These are phyloP conservation scores for Auricularia cornea DNA, from an alignment of 768 basidiomycete species.

Conservation along the genomic window DNA sequence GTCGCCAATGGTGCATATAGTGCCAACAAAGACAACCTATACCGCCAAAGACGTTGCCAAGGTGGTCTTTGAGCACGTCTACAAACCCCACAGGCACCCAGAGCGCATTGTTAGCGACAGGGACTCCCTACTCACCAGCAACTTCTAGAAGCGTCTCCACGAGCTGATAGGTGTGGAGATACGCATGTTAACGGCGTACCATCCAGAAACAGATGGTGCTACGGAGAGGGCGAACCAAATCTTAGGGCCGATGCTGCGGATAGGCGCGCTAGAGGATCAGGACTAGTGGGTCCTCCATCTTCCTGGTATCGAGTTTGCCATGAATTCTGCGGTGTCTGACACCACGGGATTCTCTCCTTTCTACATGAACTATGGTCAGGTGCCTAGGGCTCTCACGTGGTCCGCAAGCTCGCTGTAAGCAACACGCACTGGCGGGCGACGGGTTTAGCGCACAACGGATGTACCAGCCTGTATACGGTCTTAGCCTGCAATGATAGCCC, in stretches of 20 bases:
- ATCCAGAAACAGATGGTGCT: constrained; percentile 35
- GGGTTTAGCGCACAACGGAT: too few species aligned
- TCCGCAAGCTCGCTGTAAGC: too few species aligned
- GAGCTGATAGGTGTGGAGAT: constrained; percentile 21
- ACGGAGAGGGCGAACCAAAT: constrained; percentile 28
- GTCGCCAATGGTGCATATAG: constrained; percentile 26
- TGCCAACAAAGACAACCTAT: constrained; percentile 18
- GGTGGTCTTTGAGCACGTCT: constrained; percentile 22
- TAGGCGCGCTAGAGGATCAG: constrained; percentile 16
- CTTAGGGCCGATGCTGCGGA: constrained; percentile 21
- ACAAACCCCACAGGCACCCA: constrained; percentile 23
- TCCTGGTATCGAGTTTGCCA: constrained; percentile 29
- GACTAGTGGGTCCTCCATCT: constrained; percentile 22
- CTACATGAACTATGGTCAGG: constrained; percentile 12
- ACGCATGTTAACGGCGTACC: constrained; percentile 31
- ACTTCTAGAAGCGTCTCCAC: constrained; percentile 27
- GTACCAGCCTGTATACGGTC: too few species aligned
- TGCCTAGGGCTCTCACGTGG: too few species aligned
- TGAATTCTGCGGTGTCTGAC: constrained; percentile 27
- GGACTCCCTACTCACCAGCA: constrained; percentile 26
- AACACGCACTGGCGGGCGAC: too few species aligned
- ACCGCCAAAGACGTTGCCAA: constrained; percentile 20
- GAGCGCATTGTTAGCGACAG: constrained; percentile 25
- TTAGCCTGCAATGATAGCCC: too few species aligned
- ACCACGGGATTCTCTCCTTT: constrained; percentile 23